Evolutionary conservation across 164 flowering plant species (phyloP).

Genomic region (Buxus sempervirens): DNA sequence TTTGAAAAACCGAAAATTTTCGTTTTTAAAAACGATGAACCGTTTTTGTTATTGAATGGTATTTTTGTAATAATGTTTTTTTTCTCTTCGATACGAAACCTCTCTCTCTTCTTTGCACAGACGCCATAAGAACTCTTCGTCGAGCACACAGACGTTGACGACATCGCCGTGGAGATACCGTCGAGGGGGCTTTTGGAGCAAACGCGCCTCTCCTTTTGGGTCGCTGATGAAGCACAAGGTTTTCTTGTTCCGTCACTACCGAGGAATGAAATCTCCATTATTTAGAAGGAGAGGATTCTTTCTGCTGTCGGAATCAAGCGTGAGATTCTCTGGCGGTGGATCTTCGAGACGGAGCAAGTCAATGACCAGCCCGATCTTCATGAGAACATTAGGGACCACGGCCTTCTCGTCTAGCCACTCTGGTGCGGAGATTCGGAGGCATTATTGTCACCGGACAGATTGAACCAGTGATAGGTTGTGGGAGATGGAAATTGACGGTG

Average conservation of each 20-base stretch:
- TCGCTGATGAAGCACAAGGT: constrained; percentile 59
- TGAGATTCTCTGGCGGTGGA: constrained; percentile 38
- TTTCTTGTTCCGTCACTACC: constrained; percentile 69
- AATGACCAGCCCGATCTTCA: constrained; percentile 78
- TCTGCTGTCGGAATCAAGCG: constrained; percentile 77
- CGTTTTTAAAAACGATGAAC: no score
- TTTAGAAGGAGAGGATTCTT: constrained; percentile 61
- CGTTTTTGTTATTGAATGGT: no score
- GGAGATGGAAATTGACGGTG: constrained; percentile 17
- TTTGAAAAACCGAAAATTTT: no score
- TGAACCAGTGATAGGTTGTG: constrained; percentile 25
- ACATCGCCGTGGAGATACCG: constrained; percentile 86
- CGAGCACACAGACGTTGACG: constrained; percentile 63
- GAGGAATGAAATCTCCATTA: constrained; percentile 74
- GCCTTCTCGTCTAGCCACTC: constrained; percentile 70
- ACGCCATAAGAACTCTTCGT: no score
- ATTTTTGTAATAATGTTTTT: no score
- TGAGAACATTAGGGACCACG: constrained; percentile 33
- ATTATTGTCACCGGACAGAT: constrained; percentile 86
- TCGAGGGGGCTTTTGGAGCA: constrained; percentile 56
- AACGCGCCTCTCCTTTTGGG: constrained; percentile 73
- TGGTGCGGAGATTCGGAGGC: constrained; percentile 98
- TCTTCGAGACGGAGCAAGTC: constrained; percentile 80
- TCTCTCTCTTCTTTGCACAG: no score
- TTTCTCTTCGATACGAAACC: no score